Evolutionary conservation across 148 eudicot species (phyloP), one percentile per base, ranked within the genome.

Genomic region (Rhododendron williamsianum): DNA sequence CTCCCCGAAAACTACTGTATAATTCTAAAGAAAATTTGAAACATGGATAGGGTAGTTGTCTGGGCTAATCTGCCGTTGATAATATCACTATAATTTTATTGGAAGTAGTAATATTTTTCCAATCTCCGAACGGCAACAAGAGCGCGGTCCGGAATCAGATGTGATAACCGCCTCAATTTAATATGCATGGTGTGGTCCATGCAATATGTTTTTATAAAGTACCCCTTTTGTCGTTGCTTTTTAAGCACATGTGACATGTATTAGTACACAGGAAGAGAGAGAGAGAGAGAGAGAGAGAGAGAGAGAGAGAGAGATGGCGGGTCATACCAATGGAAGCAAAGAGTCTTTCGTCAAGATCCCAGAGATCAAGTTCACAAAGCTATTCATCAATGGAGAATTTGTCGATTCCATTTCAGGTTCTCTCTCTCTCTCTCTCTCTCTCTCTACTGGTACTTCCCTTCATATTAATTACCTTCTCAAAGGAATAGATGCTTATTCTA

Each of bases 301-400:
- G 58, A 78, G 83, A 87, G 72, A 87, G 83, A 87, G 76, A 84
- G 84, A 82, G 15, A 88, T 85, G 87, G 79, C 72, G 3, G 73
- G 12, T 25, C 19, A 78, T 27, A 87, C 74, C 51, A 81, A 84
- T 58, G 88, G 84, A 54, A 85, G 43, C 80, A 54, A 56, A 45
- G 84, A 41, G 54, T 67, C 38, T 81, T 51, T 76, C 3, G 38
- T 49, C 8, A 87, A 87, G 71, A 89, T 91, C 52, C 95, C 95
- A 43, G 87, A 92, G 19, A 89, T 96, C 5, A 96, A 93, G 92
- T 96, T 93, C 88, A 96, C 93, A 0, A 93, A 94, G 91, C 93
- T 96, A 65, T 96, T 96, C 91, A 96, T 96, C 87, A 92, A 96
- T 88, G 98, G 98, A 80, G 83, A 92, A 7, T 94, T 93, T 74